Evolutionary conservation across 768 basidiomycete genomes (phyloP), one percentile per base, ranked within the genome.

Genomic region (Amanita brunnescens): DNA sequence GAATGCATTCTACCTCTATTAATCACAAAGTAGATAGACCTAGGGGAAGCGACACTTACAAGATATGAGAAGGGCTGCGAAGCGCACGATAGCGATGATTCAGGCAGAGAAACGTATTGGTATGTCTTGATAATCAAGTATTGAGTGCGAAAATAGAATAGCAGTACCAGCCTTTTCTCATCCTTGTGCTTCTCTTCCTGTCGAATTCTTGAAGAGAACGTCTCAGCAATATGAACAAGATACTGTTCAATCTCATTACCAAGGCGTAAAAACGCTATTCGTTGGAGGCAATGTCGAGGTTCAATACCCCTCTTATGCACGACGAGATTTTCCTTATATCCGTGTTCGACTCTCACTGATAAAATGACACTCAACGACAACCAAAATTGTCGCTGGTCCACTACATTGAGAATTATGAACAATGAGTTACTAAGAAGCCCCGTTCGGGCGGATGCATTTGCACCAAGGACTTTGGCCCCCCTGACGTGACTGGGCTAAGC

Each of bases 381-480:
- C n/a, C n/a, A n/a, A n/a, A n/a, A n/a, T n/a, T n/a, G n/a, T n/a
- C n/a, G n/a, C n/a, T n/a, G n/a, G n/a, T n/a, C n/a, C n/a, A n/a
- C n/a, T n/a, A n/a, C n/a, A n/a, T n/a, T n/a, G n/a, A n/a, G n/a
- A n/a, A n/a, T n/a, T n/a, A n/a, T n/a, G n/a, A n/a, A n/a, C n/a
- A n/a, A n/a, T n/a, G n/a, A n/a, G 58, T 61, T 8, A 60, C 70
- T 14, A 73, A 72, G 64, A 76, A 76, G 57, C 70, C 75, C 52
- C 67, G 75, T 20, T 61, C 69, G 24, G 74, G 69, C 46, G 77
- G 78, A 61, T 74, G 76, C 52, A 69, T 79, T 55, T 72, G 67
- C 53, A 85, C 79, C 65, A 90, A 86, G 68, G 89, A 91, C 65
- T 93, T 92, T 60, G 64, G 92, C 16, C 89, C 90, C 9, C 91